Conservation (phyloP, 371 early-diverging fungal genomes). For the Apophysomyces sp. region DNA sequence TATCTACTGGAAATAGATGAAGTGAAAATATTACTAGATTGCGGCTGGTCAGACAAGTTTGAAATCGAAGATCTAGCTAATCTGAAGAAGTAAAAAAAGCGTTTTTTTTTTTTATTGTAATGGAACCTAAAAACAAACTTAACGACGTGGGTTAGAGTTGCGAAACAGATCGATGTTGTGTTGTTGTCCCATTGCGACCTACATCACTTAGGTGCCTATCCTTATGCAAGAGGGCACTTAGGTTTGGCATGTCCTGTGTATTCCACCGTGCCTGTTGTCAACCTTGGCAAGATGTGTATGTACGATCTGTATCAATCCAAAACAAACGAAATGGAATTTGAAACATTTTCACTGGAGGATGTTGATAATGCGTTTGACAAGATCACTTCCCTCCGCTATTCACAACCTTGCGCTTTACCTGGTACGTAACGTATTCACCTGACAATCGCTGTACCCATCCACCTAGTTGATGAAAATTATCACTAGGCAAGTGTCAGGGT, state of each 20-base stretch:
- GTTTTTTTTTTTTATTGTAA: neutral
- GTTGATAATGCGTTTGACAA: constrained; percentile 86
- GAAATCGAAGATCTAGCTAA: constrained; percentile 66
- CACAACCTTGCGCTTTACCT: constrained; percentile 80
- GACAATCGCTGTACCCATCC: neutral
- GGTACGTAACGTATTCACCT: constrained; percentile 33
- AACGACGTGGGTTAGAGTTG: constrained; percentile 54
- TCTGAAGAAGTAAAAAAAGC: constrained; percentile 58
- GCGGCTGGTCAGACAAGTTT: constrained; percentile 85
- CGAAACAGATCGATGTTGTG: constrained; percentile 91
- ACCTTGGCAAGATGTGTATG: constrained; percentile 90
- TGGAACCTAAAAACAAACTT: neutral
- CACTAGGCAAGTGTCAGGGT: constrained; percentile 75
- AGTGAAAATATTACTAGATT: constrained; percentile 89
- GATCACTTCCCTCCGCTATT: constrained; percentile 84
- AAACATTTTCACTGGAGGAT: constrained; percentile 69
- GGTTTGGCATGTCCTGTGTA: constrained; percentile 90
- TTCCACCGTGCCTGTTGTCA: constrained; percentile 91
- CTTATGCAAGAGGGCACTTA: constrained; percentile 77
- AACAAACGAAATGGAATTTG: constrained; percentile 69
- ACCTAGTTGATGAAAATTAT: neutral
- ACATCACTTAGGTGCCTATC: constrained; percentile 88
- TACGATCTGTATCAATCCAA: constrained; percentile 77
- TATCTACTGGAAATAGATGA: constrained; percentile 92
- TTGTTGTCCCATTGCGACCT: constrained; percentile 91